Evolutionary conservation across 768 basidiomycete genomes (phyloP).

Genomic region (Harrya chromipes): DNA sequence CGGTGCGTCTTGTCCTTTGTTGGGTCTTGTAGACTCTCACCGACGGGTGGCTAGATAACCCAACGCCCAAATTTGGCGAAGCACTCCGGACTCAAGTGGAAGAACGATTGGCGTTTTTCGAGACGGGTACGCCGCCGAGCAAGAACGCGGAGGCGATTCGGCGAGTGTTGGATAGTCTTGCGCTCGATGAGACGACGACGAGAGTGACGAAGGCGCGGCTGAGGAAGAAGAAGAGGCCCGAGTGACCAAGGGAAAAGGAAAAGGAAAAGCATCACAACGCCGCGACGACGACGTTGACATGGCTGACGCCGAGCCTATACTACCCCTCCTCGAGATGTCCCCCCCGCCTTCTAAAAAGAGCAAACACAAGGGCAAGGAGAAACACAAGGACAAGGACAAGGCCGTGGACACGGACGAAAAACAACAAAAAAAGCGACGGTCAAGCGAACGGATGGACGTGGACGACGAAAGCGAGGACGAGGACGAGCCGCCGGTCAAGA

Average conservation of each 20-base stretch:
- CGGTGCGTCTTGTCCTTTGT: conserved; percentile 42
- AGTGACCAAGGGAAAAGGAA: too few species aligned
- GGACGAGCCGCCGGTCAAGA: conserved; percentile 57
- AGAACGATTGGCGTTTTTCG: conserved; percentile 92
- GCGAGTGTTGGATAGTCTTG: conserved; percentile 79
- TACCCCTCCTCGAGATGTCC: conserved; percentile 58
- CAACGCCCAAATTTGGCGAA: conserved; percentile 92
- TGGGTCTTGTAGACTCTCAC: background rate
- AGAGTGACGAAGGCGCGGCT: conserved; percentile 46
- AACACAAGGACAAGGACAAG: background rate
- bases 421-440: conserved; percentile 56
- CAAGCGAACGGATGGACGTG: conserved; percentile 64
- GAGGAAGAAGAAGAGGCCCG: conserved; percentile 9
- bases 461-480: conserved; percentile 46
- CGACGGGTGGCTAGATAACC: conserved; percentile 51
- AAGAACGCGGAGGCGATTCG: conserved; percentile 93
- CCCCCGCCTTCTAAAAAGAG: conserved; percentile 58
- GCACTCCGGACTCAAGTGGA: conserved; percentile 93
- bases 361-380: conserved; percentile 41
- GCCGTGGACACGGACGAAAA: conserved; percentile 33
- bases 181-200: conserved; percentile 65
- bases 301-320: conserved; percentile 39
- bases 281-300: conserved; percentile 40
- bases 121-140: conserved; percentile 81
- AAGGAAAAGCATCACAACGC: too few species aligned